Percentiles rank a stretch among this genome's conserved stretches.
These are phyloP conservation scores for Eutypella sp. DNA, from an alignment of 2,329 filamentous ascomycete species.

Conservation along the genomic window DNA sequence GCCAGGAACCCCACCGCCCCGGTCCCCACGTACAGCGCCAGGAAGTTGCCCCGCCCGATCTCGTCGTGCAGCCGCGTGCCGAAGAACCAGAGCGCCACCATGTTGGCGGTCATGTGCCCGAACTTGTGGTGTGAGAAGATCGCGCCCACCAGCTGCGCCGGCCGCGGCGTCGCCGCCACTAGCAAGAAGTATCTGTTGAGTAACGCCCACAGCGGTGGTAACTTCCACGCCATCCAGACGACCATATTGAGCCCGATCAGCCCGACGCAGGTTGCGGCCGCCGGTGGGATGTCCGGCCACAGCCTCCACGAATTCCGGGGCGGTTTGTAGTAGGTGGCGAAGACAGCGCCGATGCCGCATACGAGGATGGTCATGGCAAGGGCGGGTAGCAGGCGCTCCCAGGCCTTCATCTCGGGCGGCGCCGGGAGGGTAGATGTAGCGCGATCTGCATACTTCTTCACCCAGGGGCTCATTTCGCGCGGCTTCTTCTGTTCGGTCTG, in stretches of 20 bases:
- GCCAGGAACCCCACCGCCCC: constrained; percentile 55
- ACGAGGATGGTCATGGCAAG: constrained; percentile 42
- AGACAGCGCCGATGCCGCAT: constrained; percentile 36
- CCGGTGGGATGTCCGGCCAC: constrained; percentile 56
- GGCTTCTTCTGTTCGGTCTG: constrained; percentile 32
- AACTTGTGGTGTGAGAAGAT: constrained; percentile 65
- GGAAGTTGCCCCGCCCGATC: constrained; percentile 62
- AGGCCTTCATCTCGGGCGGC: constrained; percentile 46
- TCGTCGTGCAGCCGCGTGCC: constrained; percentile 66
- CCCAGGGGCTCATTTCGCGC: constrained; percentile 31
- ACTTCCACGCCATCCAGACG: constrained; percentile 55
- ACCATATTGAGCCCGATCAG: constrained; percentile 57
- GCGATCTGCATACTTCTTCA: constrained; percentile 37
- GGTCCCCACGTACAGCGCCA: constrained; percentile 59
- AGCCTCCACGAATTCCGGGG: constrained; percentile 43
- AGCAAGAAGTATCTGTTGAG: constrained; percentile 67
- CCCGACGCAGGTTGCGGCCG: constrained; percentile 58
- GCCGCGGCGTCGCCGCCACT: constrained; percentile 59
- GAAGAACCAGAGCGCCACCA: constrained; percentile 60
- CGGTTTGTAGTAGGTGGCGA: constrained; percentile 48
- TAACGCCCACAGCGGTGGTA: constrained; percentile 59
- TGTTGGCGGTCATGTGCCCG: constrained; percentile 59
- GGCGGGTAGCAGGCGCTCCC: constrained; percentile 52
- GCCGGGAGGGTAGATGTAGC: constrained; percentile 47
- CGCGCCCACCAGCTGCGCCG: constrained; percentile 57